phyloP scores from a whole-genome alignment of 371 early-diverging fungal species.

The Zopfochytrium polystomum region DNA sequence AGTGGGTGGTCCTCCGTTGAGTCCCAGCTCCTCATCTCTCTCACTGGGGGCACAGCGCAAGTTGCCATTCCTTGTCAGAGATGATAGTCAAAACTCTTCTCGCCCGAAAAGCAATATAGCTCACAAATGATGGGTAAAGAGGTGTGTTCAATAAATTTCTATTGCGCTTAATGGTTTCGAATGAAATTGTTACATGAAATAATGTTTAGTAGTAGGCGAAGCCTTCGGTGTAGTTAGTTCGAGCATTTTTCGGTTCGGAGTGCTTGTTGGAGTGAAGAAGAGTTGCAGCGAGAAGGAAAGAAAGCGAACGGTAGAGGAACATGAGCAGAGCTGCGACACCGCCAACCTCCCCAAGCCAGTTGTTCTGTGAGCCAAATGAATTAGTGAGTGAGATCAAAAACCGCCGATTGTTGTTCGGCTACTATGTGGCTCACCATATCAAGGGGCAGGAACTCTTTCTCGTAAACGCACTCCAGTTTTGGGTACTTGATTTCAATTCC shows the following conservation, averaged over 20 bases:
- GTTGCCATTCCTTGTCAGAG: no score
- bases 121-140: no score
- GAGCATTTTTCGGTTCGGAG: constrained; percentile 23
- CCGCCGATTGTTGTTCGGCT: neutral
- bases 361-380: constrained; percentile 31
- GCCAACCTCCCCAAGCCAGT: constrained; percentile 50
- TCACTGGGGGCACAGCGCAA: no score
- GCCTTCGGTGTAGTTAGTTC: constrained; percentile 15
- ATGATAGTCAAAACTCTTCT: no score
- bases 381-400: neutral
- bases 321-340: constrained; percentile 40
- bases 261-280: constrained; percentile 30
- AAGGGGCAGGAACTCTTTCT: constrained; percentile 37
- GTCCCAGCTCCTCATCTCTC: no score
- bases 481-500: constrained; percentile 38
- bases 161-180: no score
- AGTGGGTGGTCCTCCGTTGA: no score
- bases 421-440: constrained; percentile 35
- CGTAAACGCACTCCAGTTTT: constrained; percentile 36
- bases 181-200: no score
- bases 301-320: constrained; percentile 34
- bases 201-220: constrained; percentile 17
- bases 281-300: constrained; percentile 21
- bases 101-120: no score
- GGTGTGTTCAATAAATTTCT: no score